Evolutionary conservation across 1,284 basidiomycete genomes (phyloP).

Genomic region (Polyporus tsugae): DNA sequence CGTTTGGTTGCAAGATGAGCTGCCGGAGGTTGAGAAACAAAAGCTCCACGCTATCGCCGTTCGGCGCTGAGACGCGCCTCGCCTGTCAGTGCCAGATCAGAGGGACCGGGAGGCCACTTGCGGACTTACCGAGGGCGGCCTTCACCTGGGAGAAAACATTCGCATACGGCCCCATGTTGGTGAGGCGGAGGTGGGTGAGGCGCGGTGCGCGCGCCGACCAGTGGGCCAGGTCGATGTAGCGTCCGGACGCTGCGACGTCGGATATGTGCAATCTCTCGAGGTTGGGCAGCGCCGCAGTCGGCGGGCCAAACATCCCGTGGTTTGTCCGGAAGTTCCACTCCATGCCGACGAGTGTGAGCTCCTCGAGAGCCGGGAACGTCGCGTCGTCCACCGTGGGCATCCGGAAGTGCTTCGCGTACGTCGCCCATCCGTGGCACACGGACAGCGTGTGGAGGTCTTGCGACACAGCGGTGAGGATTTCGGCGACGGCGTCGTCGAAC

Average conservation of each 20-base stretch:
- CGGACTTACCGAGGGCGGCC: not conserved
- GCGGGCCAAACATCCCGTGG: not conserved
- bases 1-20: not conserved
- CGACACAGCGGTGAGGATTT: conserved; percentile 12
- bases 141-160: not conserved
- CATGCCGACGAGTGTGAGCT: conserved; percentile 9
- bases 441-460: conserved; percentile 17
- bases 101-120: not conserved
- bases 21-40: not conserved
- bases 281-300: not conserved
- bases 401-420: conserved; percentile 9
- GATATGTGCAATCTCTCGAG: not conserved
- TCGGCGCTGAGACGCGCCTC: not conserved
- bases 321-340: conserved; percentile 3
- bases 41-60: not conserved
- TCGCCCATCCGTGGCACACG: conserved; percentile 19
- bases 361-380: conserved; percentile 9
- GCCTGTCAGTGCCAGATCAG: not conserved
- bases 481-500: conserved; percentile 13
- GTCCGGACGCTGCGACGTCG: not conserved
- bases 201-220: not conserved
- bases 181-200: not conserved
- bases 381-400: not conserved
- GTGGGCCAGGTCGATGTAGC: not conserved
- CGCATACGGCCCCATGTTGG: not conserved